Percentiles rank a stretch among this genome's conserved stretches.
These are phyloP conservation scores for Danielozyma ontarioensis DNA, from an alignment of 805 yeast genomes.

Conservation along the genomic window DNA sequence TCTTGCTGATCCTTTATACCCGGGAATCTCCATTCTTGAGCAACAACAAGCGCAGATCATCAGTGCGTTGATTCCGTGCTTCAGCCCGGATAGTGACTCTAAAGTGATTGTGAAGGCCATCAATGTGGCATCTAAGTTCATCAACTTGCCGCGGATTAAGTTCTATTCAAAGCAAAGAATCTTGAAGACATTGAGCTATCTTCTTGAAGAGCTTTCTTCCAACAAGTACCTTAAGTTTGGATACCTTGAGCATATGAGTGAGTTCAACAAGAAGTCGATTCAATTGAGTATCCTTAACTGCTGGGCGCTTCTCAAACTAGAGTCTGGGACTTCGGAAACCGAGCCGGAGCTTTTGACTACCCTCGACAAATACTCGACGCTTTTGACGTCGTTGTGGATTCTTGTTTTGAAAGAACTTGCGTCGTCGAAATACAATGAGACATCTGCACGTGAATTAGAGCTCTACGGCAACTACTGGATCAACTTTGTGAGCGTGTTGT, in stretches of 20 bases:
- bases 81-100: slow-evolving; percentile 66
- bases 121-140: slow-evolving; percentile 69
- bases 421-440: slow-evolving; percentile 49
- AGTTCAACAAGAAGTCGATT: slow-evolving; percentile 44
- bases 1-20: slow-evolving; percentile 65
- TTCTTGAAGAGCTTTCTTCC: slow-evolving; percentile 56
- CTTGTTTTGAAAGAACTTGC: slow-evolving; percentile 71
- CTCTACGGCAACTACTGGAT: slow-evolving; percentile 64
- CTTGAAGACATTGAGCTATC: slow-evolving; percentile 56
- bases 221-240: slow-evolving; percentile 47
- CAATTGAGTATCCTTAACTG: slow-evolving; percentile 60
- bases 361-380: slow-evolving; percentile 50
- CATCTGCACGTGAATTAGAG: slow-evolving; percentile 38
- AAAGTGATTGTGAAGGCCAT: slow-evolving; percentile 73
- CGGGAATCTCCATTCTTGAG: slow-evolving; percentile 66
- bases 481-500: slow-evolving; percentile 70
- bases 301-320: slow-evolving; percentile 61
- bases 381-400: slow-evolving; percentile 77
- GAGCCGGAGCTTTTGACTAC: slow-evolving; percentile 45
- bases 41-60: slow-evolving; percentile 95
- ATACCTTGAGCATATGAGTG: slow-evolving; percentile 45
- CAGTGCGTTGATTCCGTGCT: slow-evolving; percentile 85
- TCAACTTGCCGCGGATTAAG: slow-evolving; percentile 42
- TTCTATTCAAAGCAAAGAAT: slow-evolving; percentile 45
- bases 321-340: slow-evolving; percentile 16